phyloP scores from a whole-genome alignment of 225 moss, liverwort and hornwort genomes.

The Bryoerythrophyllum caledonicum region DNA sequence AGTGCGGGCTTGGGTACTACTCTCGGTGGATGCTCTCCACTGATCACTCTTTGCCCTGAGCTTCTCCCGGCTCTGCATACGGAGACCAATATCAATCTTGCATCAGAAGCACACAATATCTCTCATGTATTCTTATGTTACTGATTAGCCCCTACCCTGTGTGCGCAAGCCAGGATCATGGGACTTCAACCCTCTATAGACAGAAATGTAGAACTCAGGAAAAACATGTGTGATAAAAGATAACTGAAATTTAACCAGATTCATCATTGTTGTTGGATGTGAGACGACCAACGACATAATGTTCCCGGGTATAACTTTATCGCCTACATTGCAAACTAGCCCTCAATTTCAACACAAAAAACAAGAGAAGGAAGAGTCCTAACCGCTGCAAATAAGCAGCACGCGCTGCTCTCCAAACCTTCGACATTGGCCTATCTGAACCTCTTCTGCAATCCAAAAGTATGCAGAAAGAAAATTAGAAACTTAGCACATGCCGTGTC shows the following conservation, averaged over 20 bases:
- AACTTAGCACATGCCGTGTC: neutral
- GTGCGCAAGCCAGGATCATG: no score
- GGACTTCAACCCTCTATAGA: no score
- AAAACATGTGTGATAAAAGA: neutral
- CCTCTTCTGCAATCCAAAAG: slow-evolving; percentile 25
- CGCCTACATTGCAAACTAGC: neutral
- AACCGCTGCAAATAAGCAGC: slow-evolving; percentile 52
- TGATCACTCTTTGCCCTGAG: slow-evolving; percentile 26
- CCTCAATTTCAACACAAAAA: neutral
- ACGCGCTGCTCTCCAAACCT: slow-evolving; percentile 59
- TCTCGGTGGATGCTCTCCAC: slow-evolving; percentile 31
- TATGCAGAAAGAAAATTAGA: neutral
- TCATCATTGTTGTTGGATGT: neutral
- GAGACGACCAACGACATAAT: neutral
- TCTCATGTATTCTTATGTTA: neutral
- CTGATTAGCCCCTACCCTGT: neutral
- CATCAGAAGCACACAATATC: neutral
- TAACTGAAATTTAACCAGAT: neutral
- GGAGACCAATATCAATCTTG: neutral
- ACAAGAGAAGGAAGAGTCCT: slow-evolving; percentile 17
- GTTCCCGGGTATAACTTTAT: slow-evolving; percentile 8
- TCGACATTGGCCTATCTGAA: slow-evolving; percentile 50
- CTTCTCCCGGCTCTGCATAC: slow-evolving; percentile 39
- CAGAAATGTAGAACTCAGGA: neutral
- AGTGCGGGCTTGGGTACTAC: slow-evolving; percentile 25